Evolutionary conservation across 768 basidiomycete species (phyloP).

Genomic region (Lepiota venenata): DNA sequence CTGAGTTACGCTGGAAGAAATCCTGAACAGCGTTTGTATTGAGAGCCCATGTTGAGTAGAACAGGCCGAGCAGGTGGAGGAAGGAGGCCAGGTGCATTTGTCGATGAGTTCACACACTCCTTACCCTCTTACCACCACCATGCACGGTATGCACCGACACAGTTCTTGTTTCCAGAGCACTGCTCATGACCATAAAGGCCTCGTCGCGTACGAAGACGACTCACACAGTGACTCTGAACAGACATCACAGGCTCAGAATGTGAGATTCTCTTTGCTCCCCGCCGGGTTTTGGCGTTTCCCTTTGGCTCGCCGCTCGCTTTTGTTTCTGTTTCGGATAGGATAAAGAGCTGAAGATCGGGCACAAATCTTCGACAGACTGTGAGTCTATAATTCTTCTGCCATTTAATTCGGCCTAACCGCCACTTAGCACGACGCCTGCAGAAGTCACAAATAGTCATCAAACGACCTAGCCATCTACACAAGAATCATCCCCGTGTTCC

Average conservation of each 20-base stretch:
- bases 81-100: conserved; percentile 8
- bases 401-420: background rate
- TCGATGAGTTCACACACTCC: conserved; percentile 6
- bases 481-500: conserved; percentile 50
- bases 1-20: conserved; percentile 43
- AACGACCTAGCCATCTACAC: conserved; percentile 40
- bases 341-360: conserved; percentile 40
- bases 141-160: conserved; percentile 19
- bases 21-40: conserved; percentile 36
- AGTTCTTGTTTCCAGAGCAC: background rate
- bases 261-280: conserved; percentile 51
- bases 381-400: conserved; percentile 20
- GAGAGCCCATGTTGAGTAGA: conserved; percentile 21
- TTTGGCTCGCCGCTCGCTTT: conserved; percentile 47
- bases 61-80: conserved; percentile 10
- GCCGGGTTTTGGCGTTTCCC: conserved; percentile 49
- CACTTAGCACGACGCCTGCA: conserved; percentile 34
- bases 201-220: conserved; percentile 63
- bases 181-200: conserved; percentile 32
- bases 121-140: conserved; percentile 14
- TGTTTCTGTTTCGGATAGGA: conserved; percentile 64
- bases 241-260: conserved; percentile 44
- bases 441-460: conserved; percentile 62
- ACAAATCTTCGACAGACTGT: conserved; percentile 41
- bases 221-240: conserved; percentile 57